Conservation (phyloP, 2,329 filamentous ascomycete species). For the Cladophialophora psammophila region DNA sequence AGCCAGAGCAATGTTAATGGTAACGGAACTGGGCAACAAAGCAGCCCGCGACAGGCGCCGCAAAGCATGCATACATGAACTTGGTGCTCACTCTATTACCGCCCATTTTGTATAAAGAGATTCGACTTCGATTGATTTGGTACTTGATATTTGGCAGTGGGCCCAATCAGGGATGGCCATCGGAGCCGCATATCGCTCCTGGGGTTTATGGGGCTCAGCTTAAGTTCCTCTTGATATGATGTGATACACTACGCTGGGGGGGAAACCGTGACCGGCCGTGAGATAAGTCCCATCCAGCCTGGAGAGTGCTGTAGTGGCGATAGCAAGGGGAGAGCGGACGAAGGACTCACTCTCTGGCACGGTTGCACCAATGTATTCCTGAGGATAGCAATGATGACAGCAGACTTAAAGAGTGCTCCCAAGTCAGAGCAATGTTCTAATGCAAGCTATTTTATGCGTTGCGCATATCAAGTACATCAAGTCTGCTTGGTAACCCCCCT, state of each 20-base stretch:
- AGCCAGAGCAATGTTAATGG: conserved; percentile 43
- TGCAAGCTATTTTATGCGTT: conserved; percentile 8
- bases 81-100: neutral
- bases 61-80: conserved; percentile 33
- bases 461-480: conserved; percentile 8
- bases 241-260: neutral
- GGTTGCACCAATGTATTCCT: neutral
- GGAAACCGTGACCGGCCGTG: neutral
- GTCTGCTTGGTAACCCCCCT: neutral
- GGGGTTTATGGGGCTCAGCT: neutral
- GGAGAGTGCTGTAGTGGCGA: neutral
- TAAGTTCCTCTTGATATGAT: neutral
- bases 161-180: neutral
- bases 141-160: conserved; percentile 6
- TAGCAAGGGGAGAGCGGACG: neutral
- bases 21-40: conserved; percentile 48
- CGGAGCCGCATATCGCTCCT: neutral
- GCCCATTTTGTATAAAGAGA: conserved; percentile 21
- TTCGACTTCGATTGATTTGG: conserved; percentile 1
- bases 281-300: neutral
- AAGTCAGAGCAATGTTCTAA: conserved; percentile 1
- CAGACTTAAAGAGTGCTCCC: neutral
- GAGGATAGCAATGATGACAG: neutral
- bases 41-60: conserved; percentile 41
- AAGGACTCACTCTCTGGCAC: neutral